Percentiles rank a stretch among this genome's conserved stretches.
Evolutionary conservation across 208 protist species (phyloP).

Genomic region (Wallacemonas rigidus): DNA sequence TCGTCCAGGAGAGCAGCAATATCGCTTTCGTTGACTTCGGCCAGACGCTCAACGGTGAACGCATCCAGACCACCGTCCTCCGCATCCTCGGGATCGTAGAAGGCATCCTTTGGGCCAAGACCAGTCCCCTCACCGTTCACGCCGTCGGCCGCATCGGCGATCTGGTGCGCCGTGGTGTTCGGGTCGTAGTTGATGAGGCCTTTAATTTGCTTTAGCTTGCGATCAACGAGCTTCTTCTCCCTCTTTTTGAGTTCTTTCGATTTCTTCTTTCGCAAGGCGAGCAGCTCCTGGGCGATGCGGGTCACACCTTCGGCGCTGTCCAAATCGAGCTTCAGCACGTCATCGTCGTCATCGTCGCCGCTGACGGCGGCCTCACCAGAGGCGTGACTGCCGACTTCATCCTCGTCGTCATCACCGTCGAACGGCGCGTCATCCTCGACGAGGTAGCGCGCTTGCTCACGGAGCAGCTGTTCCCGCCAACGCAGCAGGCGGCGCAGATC

Average conservation of each 20-base stretch:
- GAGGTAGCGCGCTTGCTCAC: slow-evolving; percentile 46
- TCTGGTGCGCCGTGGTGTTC: slow-evolving; percentile 67
- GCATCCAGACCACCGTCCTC: slow-evolving; percentile 50
- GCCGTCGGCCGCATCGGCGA: slow-evolving; percentile 59
- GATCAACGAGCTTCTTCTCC: slow-evolving; percentile 91
- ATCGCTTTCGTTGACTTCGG: slow-evolving; percentile 58
- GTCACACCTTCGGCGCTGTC: slow-evolving; percentile 83
- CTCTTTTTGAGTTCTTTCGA: slow-evolving; percentile 91
- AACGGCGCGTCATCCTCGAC: slow-evolving; percentile 20
- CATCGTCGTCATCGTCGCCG: slow-evolving; percentile 31
- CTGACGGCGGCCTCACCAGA: slow-evolving; percentile 30
- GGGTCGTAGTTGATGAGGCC: slow-evolving; percentile 93
- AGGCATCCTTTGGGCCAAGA: slow-evolving; percentile 18
- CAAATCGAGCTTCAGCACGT: slow-evolving; percentile 58
- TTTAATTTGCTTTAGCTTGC: slow-evolving; percentile 92
- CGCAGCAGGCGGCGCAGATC: slow-evolving; percentile 93
- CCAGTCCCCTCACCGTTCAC: slow-evolving; percentile 33
- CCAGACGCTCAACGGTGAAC: slow-evolving; percentile 80
- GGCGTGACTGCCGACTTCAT: slow-evolving; percentile 32
- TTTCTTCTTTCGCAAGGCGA: slow-evolving; percentile 82
- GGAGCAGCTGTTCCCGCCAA: slow-evolving; percentile 91
- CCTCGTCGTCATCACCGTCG: slow-evolving; percentile 27
- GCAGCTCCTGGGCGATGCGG: slow-evolving; percentile 84
- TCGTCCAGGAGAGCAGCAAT: slow-evolving; percentile 27
- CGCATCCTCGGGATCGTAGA: slow-evolving; percentile 24